A percentile compares a stretch with the other conserved stretches of the same genome.
phyloP scores from a whole-genome alignment of 495 filamentous ascomycete species.

The Clavariopsis aquatica region DNA sequence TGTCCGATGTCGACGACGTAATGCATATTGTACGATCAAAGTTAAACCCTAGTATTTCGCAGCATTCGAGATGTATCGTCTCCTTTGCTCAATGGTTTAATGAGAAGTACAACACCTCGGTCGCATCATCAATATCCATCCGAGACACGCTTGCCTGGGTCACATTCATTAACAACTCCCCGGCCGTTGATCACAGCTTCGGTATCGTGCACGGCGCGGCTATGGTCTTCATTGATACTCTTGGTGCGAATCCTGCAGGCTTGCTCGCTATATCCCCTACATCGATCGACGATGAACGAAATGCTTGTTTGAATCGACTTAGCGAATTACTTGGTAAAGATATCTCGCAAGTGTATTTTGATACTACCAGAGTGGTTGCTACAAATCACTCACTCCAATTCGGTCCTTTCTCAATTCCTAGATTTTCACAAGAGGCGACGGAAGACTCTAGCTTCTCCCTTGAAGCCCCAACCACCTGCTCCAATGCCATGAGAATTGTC shows the following conservation, averaged over 20 bases:
- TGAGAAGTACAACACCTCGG: conserved; percentile 68
- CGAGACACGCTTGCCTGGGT: conserved; percentile 92
- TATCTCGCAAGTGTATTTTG: conserved; percentile 62
- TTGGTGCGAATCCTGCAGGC: conserved; percentile 90
- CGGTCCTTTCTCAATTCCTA: conserved; percentile 71
- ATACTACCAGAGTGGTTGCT: conserved; percentile 53
- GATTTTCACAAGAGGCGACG: conserved; percentile 46
- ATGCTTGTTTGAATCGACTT: conserved; percentile 70
- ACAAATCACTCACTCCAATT: conserved; percentile 57
- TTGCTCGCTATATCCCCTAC: conserved; percentile 67
- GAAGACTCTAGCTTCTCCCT: conserved; percentile 71
- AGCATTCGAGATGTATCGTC: conserved; percentile 67
- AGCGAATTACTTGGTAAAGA: conserved; percentile 65
- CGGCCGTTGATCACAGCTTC: conserved; percentile 53
- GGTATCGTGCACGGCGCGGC: conserved; percentile 83
- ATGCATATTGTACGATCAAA: conserved; percentile 81
- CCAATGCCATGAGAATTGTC: conserved; percentile 86
- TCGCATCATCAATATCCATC: conserved; percentile 75
- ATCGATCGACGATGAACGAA: conserved; percentile 62
- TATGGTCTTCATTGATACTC: conserved; percentile 91
- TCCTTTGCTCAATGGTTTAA: conserved; percentile 93
- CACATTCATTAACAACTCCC: conserved; percentile 77
- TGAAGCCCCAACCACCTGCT: conserved; percentile 81
- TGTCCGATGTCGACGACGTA: conserved; percentile 80
- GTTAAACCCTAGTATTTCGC: conserved; percentile 52